phyloP scores from a whole-genome alignment of 139 green algal genomes.

The Coelastrella sp. region DNA sequence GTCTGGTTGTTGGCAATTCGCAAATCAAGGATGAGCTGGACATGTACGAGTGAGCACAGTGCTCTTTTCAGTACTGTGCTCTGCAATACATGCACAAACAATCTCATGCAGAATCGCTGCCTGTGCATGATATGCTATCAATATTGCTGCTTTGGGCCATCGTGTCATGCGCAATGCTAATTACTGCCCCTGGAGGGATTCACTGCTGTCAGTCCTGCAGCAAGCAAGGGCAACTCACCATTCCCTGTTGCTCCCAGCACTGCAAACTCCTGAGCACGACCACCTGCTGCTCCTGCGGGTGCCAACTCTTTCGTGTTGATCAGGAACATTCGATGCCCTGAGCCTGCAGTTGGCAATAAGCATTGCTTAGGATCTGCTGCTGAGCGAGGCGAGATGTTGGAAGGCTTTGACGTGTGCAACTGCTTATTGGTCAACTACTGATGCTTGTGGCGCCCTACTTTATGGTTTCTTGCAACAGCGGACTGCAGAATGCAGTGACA shows the following conservation, averaged over 20 bases:
- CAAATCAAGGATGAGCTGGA: too few relatives aligned
- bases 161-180: neutral
- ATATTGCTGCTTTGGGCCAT: neutral
- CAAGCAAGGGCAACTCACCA: conserved; percentile 35
- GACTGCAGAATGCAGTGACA: too few relatives aligned
- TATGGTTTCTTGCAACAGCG: neutral
- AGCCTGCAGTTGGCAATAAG: conserved; percentile 48
- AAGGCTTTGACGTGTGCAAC: neutral
- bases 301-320: conserved; percentile 57
- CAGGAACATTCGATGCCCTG: conserved; percentile 68
- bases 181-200: neutral
- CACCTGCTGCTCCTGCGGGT: conserved; percentile 46
- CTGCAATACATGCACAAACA: neutral
- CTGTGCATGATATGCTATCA: neutral
- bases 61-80: too few relatives aligned
- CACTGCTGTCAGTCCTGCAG: neutral
- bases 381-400: neutral
- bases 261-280: conserved; percentile 62
- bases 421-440: neutral
- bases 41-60: too few relatives aligned
- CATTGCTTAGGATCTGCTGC: neutral
- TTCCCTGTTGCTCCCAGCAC: conserved; percentile 73
- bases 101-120: neutral
- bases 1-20: neutral
- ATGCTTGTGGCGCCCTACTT: neutral